These are phyloP conservation scores for Phaseolus coccineus DNA, from an alignment of 331 rosid genomes.

Conservation along the genomic window DNA sequence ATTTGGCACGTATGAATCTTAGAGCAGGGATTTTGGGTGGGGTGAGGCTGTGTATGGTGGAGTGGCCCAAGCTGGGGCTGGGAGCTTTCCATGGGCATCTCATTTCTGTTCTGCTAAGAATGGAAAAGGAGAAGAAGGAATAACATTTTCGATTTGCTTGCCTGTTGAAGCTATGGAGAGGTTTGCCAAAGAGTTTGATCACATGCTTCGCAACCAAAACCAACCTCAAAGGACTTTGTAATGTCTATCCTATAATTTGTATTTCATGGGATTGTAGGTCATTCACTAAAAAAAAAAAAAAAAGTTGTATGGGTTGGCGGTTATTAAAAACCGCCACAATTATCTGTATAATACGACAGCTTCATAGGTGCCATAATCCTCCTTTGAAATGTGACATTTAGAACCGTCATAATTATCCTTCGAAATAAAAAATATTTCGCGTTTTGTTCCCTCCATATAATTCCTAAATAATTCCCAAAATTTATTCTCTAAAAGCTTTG, in stretches of 20 bases:
- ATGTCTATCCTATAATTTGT: neutral
- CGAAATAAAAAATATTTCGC: no score
- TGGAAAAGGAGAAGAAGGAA: conserved; percentile 44
- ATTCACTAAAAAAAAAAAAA: no score
- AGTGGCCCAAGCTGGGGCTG: neutral
- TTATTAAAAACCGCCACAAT: no score
- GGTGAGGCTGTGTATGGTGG: conserved; percentile 38
- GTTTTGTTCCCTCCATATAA: no score
- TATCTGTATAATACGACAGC: no score
- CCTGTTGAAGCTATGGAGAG: conserved; percentile 11
- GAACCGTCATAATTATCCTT: no score
- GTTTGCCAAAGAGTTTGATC: conserved; percentile 30
- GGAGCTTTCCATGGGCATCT: neutral
- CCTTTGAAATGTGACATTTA: no score
- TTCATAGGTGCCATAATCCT: no score
- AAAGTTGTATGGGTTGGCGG: no score
- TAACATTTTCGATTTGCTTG: neutral
- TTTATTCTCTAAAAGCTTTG: no score
- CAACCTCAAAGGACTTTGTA: neutral
- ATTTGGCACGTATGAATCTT: neutral
- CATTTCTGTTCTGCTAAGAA: neutral
- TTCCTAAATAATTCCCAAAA: no score
- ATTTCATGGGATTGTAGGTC: no score
- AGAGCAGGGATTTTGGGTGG: conserved; percentile 41
- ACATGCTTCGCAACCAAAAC: neutral